These are phyloP conservation scores for Exobasidium rhododendri DNA, from an alignment of 1,284 basidiomycete genomes.

Conservation along the genomic window DNA sequence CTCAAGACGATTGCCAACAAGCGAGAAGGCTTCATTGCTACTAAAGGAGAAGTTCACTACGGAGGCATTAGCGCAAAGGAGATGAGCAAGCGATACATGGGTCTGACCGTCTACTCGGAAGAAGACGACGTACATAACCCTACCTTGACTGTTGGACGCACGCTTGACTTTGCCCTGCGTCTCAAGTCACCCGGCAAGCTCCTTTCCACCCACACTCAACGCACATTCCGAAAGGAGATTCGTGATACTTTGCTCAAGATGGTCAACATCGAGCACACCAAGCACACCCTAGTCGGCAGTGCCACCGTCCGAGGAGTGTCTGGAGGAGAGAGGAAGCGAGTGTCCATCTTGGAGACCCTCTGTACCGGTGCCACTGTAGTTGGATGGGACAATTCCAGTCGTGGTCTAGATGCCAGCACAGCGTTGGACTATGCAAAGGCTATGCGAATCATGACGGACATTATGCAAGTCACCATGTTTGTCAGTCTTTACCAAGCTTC, in stretches of 20 bases:
- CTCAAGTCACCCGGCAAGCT: slow-evolving; percentile 30
- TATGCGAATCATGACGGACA: slow-evolving; percentile 72
- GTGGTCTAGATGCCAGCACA: slow-evolving; percentile 79
- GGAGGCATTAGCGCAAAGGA: slow-evolving; percentile 63
- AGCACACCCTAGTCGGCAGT: slow-evolving; percentile 69
- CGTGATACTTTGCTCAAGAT: slow-evolving; percentile 63
- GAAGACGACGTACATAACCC: slow-evolving; percentile 73
- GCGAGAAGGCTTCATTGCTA: slow-evolving; percentile 63
- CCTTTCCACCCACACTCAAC: slow-evolving; percentile 58
- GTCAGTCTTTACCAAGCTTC: slow-evolving; percentile 72
- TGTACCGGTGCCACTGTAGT: slow-evolving; percentile 62
- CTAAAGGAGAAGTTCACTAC: slow-evolving; percentile 68
- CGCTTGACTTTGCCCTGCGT: slow-evolving; percentile 40
- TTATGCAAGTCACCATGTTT: slow-evolving; percentile 72
- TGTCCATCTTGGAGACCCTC: slow-evolving; percentile 69
- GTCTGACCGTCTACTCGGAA: slow-evolving; percentile 78
- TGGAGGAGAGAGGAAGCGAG: slow-evolving; percentile 63
- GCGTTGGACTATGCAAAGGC: slow-evolving; percentile 74
- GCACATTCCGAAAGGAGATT: slow-evolving; percentile 60
- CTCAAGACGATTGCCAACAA: slow-evolving; percentile 71
- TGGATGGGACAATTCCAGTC: slow-evolving; percentile 67
- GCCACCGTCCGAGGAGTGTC: slow-evolving; percentile 74
- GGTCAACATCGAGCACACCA: slow-evolving; percentile 72
- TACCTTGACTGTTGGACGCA: slow-evolving; percentile 64
- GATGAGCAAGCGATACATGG: slow-evolving; percentile 62